phyloP scores from a whole-genome alignment of 116 monocot species.

The Thalassia testudinum region DNA sequence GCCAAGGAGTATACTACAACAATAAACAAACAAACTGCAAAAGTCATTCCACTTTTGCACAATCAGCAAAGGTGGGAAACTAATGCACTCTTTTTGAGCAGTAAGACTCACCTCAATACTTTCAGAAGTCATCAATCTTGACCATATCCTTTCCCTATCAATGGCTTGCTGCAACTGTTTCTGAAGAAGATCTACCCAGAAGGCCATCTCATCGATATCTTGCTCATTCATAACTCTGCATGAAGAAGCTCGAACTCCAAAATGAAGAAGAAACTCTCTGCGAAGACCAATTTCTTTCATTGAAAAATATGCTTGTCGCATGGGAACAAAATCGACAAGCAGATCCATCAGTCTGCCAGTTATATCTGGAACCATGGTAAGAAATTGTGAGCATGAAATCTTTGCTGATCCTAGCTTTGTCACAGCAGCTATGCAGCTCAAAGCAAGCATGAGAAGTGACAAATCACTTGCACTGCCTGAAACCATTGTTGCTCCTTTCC shows the following conservation, averaged over 20 bases:
- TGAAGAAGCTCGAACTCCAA: conserved; percentile 75
- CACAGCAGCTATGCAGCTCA: conserved; percentile 77
- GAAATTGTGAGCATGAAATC: conserved; percentile 72
- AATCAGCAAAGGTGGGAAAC: too few species aligned
- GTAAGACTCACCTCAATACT: conserved; percentile 99
- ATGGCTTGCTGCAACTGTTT: conserved; percentile 62
- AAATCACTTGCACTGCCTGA: conserved; percentile 31
- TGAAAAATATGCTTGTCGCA: conserved; percentile 56
- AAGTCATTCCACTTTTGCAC: too few species aligned
- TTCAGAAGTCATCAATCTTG: conserved; percentile 92
- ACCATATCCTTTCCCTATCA: conserved; percentile 96
- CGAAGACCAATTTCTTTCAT: conserved; percentile 71
- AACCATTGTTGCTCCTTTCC: conserved; percentile 30
- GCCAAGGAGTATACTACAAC: too few species aligned
- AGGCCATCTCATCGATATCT: conserved; percentile 55
- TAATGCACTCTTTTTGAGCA: too few species aligned
- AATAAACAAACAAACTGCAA: too few species aligned
- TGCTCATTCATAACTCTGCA: conserved; percentile 33
- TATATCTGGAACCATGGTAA: conserved; percentile 55
- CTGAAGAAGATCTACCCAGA: conserved; percentile 88
- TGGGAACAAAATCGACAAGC: conserved; percentile 78
- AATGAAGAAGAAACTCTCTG: conserved; percentile 85
- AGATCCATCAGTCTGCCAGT: conserved; percentile 85
- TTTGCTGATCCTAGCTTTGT: conserved; percentile 76
- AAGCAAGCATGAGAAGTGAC: conserved; percentile 62